These are phyloP conservation scores for Microbotryum lychnidis-dioicae DNA, from an alignment of 1,284 basidiomycete species.

Conservation along the genomic window DNA sequence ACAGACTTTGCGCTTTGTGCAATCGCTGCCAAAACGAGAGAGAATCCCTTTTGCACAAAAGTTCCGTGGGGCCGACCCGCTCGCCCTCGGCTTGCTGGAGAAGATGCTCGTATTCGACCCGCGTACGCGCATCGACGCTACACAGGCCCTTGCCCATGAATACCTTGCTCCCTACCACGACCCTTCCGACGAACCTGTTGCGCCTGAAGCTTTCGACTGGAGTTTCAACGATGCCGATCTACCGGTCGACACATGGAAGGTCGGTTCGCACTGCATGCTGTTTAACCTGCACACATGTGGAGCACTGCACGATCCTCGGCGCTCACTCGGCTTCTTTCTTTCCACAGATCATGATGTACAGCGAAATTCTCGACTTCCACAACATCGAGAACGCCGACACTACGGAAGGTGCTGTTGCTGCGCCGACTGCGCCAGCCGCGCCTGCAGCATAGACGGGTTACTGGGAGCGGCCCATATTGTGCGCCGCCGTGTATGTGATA, in stretches of 20 bases:
- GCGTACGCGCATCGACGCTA: conserved; percentile 87
- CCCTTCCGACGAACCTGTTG: conserved; percentile 92
- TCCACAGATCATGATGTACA: conserved; percentile 45
- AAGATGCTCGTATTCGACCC: conserved; percentile 99
- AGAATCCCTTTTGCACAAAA: conserved; percentile 92
- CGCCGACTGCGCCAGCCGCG: background rate
- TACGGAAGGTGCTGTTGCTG: conserved; percentile 21
- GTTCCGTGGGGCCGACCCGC: conserved; percentile 78
- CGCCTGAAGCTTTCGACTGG: conserved; percentile 95
- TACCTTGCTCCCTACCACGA: conserved; percentile 98
- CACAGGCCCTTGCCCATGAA: conserved; percentile 81
- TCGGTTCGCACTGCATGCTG: conserved; percentile 38
- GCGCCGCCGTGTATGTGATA: too few relatives aligned
- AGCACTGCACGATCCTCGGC: conserved; percentile 18
- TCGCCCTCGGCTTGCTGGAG: conserved; percentile 90
- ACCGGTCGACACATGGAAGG: conserved; percentile 98
- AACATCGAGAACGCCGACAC: conserved; percentile 25
- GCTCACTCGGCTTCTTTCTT: conserved; percentile 18
- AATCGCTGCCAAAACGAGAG: conserved; percentile 91
- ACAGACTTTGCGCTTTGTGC: conserved; percentile 96
- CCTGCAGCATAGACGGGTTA: too few relatives aligned
- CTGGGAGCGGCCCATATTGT: too few relatives aligned
- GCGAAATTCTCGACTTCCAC: conserved; percentile 48
- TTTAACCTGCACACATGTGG: background rate
- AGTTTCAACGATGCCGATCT: conserved; percentile 99